Conservation (phyloP, 2,329 filamentous ascomycete genomes). For the Penicillium sclerotigenum region DNA sequence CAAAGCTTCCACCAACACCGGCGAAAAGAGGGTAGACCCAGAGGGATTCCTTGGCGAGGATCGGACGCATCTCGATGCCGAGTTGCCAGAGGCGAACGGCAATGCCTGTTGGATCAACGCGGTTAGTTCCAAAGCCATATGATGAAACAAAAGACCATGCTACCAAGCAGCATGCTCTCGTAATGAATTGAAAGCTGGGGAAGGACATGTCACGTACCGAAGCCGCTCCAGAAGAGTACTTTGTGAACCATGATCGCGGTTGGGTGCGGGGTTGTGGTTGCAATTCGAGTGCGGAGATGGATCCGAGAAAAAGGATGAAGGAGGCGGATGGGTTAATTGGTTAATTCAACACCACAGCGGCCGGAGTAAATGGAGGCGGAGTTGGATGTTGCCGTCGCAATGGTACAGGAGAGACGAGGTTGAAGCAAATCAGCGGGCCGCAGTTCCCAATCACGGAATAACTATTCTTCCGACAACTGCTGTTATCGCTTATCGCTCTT, state of each 20-base stretch:
- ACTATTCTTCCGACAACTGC: constrained; percentile 9
- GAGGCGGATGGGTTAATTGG: constrained; percentile 4
- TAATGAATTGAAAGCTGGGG: background rate
- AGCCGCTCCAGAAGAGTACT: constrained; percentile 62
- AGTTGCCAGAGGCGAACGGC: constrained; percentile 94
- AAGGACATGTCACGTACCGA: constrained; percentile 63
- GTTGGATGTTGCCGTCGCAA: constrained; percentile 25
- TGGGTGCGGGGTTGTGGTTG: constrained; percentile 21
- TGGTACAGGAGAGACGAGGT: constrained; percentile 25
- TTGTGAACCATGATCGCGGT: constrained; percentile 48
- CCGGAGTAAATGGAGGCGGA: constrained; percentile 19
- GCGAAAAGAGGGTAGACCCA: constrained; percentile 93
- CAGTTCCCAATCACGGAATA: constrained; percentile 33
- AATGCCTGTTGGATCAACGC: constrained; percentile 60
- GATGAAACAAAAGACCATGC: background rate
- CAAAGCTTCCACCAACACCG: constrained; percentile 81
- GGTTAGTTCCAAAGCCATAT: constrained; percentile 8
- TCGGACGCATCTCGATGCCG: constrained; percentile 95
- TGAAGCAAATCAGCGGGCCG: constrained; percentile 37
- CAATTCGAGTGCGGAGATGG: constrained; percentile 1
- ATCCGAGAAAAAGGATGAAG: constrained; percentile 4
- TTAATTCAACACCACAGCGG: constrained; percentile 13
- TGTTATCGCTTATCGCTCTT: constrained; percentile 23
- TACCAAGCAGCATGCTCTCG: background rate
- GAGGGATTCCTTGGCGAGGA: constrained; percentile 78